Evolutionary conservation across 768 basidiomycete genomes (phyloP), one percentile per base, ranked within the genome.

Genomic region (Leccinellum rugosiceps): DNA sequence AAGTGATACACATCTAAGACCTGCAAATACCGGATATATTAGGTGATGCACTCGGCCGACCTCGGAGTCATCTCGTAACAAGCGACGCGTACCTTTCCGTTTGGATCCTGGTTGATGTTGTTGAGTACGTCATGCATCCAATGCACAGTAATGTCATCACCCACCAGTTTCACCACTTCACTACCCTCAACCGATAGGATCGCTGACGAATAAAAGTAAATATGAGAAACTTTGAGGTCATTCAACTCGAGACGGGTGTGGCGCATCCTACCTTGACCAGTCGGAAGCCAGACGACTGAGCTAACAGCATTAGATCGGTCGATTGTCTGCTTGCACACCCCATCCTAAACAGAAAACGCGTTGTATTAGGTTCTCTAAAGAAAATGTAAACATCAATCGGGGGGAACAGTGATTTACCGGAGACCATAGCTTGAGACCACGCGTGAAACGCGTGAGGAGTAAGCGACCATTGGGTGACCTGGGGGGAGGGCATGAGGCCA

Each of bases 161-260:
- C 54, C 56, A 78, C 80, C 67, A 81, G 57, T 64, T 79, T 79
- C 9, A 72, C 69, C 31, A 83, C 77, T 10, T 75, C 74, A 55
- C 71, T 74, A 8, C 74, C 76, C 66, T 83, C 81, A 15, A 83
- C 80, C 8, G 80, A 80, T 41, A 83, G 61, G 60, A 83, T 80
- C 6, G 68, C 80, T 78, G 35, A n/a, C 32, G 6, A 21, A n/a
- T 19, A 30, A 28, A 25, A 23, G 25, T 14, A 41, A 21, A 41
- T n/a, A 9, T 41, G 9, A 10, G 41, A 19, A 43, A 41, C 9
- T 41, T n/a, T 19, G 41, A 43, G 19, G 19, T 5, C n/a, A 41
- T 41, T 19, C 32, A 25, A 30, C 10, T 19, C 14, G 21, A 34
- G 15, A 31, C 3, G 50, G 31, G 13, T 10, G 19, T 34, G 6